A percentile compares a stretch with the other conserved stretches of the same genome.
These are phyloP conservation scores for Fusarium sp. DNA, from an alignment of 2,329 filamentous ascomycete genomes.

Conservation along the genomic window DNA sequence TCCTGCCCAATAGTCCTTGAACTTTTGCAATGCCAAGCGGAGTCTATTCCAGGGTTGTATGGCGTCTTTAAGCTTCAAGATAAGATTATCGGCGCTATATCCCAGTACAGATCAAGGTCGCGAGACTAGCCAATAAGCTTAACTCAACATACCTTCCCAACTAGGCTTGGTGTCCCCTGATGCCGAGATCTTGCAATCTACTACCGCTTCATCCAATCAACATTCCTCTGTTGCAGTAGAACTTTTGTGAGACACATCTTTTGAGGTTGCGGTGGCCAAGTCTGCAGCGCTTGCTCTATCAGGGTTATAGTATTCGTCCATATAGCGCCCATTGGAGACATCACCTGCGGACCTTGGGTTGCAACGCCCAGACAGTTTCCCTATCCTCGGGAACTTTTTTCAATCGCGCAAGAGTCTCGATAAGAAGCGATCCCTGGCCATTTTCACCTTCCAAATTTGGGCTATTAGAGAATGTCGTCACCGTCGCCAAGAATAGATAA, in stretches of 20 bases:
- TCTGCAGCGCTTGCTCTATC: neutral
- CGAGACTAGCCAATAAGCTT: conserved; percentile 17
- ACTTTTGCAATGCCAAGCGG: conserved; percentile 14
- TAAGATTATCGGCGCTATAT: conserved; percentile 22
- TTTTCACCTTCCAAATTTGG: conserved; percentile 30
- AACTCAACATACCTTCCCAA: conserved; percentile 15
- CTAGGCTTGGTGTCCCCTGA: conserved; percentile 3
- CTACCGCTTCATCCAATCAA: neutral
- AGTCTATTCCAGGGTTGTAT: conserved; percentile 1
- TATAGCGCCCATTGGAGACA: neutral
- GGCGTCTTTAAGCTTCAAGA: conserved; percentile 25
- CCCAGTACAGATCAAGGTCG: neutral
- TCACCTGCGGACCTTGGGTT: neutral
- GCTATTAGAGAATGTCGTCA: conserved; percentile 5
- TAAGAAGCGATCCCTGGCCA: neutral
- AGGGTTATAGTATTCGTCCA: neutral
- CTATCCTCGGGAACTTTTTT: neutral
- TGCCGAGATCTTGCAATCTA: neutral
- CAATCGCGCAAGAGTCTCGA: neutral
- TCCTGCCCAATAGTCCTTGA: conserved; percentile 15
- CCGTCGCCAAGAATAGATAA: conserved; percentile 31
- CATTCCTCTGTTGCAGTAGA: neutral
- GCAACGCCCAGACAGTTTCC: neutral
- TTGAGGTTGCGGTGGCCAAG: neutral
- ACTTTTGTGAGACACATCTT: conserved; percentile 20